A percentile compares a stretch with the other conserved stretches of the same genome.
Evolutionary conservation across 73 alveolate species (phyloP).

Genomic region (Paramecium sexaurelia): DNA sequence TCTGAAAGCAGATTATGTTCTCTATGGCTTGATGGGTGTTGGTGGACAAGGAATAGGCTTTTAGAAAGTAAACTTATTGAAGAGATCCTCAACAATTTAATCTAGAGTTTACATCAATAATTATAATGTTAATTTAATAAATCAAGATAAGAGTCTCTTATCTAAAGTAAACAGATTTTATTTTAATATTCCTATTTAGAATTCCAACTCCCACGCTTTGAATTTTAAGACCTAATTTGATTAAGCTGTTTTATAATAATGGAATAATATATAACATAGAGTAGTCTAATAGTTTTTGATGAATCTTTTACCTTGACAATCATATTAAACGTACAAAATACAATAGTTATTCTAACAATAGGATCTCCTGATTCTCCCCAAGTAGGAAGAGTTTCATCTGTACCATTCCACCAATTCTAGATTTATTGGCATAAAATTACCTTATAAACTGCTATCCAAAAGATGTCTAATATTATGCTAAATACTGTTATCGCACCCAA

Average conservation of each 20-base stretch:
- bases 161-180: slow-evolving; percentile 37
- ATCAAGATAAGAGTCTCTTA: slow-evolving; percentile 30
- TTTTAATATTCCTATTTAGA: not conserved
- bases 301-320: not conserved
- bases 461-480: not conserved
- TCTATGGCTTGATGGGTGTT: not conserved
- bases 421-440: not conserved
- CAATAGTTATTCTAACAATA: slow-evolving; percentile 8
- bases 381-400: slow-evolving; percentile 23
- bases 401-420: slow-evolving; percentile 56
- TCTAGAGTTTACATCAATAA: not conserved
- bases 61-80: not conserved
- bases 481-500: not conserved
- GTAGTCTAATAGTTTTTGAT: not conserved
- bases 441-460: slow-evolving; percentile 5
- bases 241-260: slow-evolving; percentile 21
- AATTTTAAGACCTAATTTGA: not conserved
- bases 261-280: slow-evolving; percentile 8
- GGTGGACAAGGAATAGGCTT: not conserved
- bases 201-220: not conserved
- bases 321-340: slow-evolving; percentile 24
- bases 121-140: not conserved
- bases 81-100: slow-evolving; percentile 21
- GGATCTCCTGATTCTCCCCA: slow-evolving; percentile 61
- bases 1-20: not conserved